Base-by-base conservation (phyloP, 805 yeast genomes). In the Metschnikowia dekortorum region DNA sequence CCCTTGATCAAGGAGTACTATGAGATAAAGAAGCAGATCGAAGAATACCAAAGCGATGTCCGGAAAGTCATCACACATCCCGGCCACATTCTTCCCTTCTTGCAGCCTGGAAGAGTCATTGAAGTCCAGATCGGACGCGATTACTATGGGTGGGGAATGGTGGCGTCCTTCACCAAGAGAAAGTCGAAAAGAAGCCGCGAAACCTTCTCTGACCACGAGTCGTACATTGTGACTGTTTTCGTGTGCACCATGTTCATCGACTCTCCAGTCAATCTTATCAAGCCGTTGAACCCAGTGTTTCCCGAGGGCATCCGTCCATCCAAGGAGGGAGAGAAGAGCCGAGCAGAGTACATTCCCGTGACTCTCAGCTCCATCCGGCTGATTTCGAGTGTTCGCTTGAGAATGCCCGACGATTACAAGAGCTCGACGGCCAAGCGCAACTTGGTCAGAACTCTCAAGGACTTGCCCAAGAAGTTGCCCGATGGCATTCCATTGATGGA, bases 91-190 rank as follows among this genome's bases (percentile, higher is more conserved):
- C 74, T 92, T 49, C 87, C 87, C 29, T 95, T 87, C 65, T 72
- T 94, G 60, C 96, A 90, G 66, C 83, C 88, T 13, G 99, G 99
- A 31, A 81, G 99, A 67, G 78, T 94, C 51, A 69, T 91, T 33
- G 82, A 83, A 58, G 81, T 91, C 10, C 76, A 76, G 48, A 75
- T 91, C 45, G 79, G 78, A 14, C 73, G 71, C 6, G 68, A 78
- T 43, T 87, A 89, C 53, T 95, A 90, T 65, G 97, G 97, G n/a
- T 94, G 99, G 99, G 97, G 92, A 51, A 86, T 88, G 63, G 94
- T 91, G 10, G 82, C 87, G 9, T 81, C 83, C 43, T 87, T 84
- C 59, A 75, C 80, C 39, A 91, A 89, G 67, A 79, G 98, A 64
- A 68, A 70, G 43, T 80, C 74, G 61, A 85, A 82, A 61, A 78